Evolutionary conservation across 345 rosid species (phyloP), one percentile per base, ranked within the genome.

Genomic region (Lumnitzera racemosa): DNA sequence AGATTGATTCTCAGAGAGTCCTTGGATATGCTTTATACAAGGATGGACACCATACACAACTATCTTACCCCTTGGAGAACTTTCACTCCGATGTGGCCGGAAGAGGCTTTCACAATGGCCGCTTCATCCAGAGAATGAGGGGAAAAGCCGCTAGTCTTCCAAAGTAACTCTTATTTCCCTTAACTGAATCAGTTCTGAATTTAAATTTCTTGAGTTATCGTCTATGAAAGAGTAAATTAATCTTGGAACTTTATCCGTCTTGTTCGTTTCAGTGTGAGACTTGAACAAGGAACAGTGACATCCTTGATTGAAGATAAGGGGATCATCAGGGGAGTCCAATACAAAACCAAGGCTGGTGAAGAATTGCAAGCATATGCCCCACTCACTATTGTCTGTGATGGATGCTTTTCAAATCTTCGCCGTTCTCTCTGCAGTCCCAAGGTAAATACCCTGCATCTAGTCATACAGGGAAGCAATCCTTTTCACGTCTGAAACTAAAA

Each of bases 81-180:
- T 74, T 65, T 58, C 57, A 56, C 3, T 70, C 83, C 2, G 70
- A 78, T 56, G 75, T 80, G 0, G 55, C 81, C 0, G 88, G 83
- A 0, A 72, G 80, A 65, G 74, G 85, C 58, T 78, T 83, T 56
- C 88, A 80, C 54, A 74, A 80, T 11, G 81, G 85, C 12, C 76
- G 83, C 6, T 83, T 83, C 69, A 66, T 83, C 20, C 83, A 74
- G 55, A 76, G 72, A 17, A 65, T 83, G 85, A 73, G 88, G 23
- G 65, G 76, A 49, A 83, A 83, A 61, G 80, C 85, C 31, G 73
- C 80, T 16, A 62, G 80, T 51, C 81, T 73, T 55, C 76, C 79
- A 63, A 83, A 74, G 85, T 83, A 75, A 16, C 2, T n/a, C 27
- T 20, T 58, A 29, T 52, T 15, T 49, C 46, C 25, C 48, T 9